A percentile compares a stretch with the other conserved stretches of the same genome.
Conservation (phyloP, 805 yeast species). For the Lachancea sp. region DNA sequence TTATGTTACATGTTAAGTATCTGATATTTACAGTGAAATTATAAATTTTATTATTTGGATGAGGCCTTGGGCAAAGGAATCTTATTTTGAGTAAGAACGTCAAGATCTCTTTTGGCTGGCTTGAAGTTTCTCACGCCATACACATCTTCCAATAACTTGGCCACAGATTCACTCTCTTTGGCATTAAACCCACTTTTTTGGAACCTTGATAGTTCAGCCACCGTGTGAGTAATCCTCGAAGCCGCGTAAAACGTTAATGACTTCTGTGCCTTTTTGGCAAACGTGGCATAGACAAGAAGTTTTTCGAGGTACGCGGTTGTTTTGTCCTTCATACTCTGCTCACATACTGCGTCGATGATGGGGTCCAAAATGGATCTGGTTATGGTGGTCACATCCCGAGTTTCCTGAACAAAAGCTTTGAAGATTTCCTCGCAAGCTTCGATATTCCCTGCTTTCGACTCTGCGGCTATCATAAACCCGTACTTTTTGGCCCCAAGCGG, state of each 20-base stretch:
- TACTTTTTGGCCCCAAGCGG: slow-evolving; percentile 19
- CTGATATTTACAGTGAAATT: slow-evolving; percentile 5
- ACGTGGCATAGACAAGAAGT: slow-evolving; percentile 13
- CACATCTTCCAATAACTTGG: slow-evolving; percentile 11
- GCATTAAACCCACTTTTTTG: slow-evolving; percentile 10
- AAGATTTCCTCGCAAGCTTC: slow-evolving; percentile 22
- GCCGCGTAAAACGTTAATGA: slow-evolving; percentile 10
- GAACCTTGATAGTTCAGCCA: slow-evolving; percentile 12
- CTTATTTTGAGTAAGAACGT: slow-evolving; percentile 11
- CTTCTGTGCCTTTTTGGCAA: slow-evolving; percentile 15
- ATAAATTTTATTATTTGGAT: not conserved
- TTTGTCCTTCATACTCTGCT: slow-evolving; percentile 12
- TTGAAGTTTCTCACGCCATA: slow-evolving; percentile 10
- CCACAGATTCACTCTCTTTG: slow-evolving; percentile 8
- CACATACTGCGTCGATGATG: slow-evolving; percentile 18
- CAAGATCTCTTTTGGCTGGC: slow-evolving; percentile 14
- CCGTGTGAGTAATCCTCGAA: slow-evolving; percentile 12
- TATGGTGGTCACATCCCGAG: slow-evolving; percentile 2
- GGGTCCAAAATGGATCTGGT: slow-evolving; percentile 16
- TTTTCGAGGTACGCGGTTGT: slow-evolving; percentile 14
- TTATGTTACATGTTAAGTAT: not conserved
- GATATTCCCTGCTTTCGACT: slow-evolving; percentile 20
- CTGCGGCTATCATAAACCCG: slow-evolving; percentile 22
- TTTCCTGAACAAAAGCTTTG: slow-evolving; percentile 15
- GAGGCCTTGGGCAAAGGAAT: slow-evolving; percentile 10